These are phyloP conservation scores for Monosporascus sp. DNA, from an alignment of 2,329 filamentous ascomycete genomes.

Conservation along the genomic window DNA sequence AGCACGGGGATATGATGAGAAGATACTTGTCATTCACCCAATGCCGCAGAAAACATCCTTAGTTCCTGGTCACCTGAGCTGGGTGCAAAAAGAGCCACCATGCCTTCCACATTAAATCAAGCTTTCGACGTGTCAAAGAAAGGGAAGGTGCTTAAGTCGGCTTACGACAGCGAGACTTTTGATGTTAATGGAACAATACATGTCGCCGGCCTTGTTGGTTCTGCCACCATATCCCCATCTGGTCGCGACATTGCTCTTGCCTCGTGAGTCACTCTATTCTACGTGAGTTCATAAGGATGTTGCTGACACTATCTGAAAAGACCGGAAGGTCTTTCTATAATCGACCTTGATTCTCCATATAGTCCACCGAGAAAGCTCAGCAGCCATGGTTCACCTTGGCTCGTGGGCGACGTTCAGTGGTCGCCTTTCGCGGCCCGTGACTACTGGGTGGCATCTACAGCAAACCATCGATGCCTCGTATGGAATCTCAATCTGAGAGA, in stretches of 20 bases:
- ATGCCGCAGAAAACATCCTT: neutral
- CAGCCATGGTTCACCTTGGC: constrained; percentile 84
- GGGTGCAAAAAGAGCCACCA: constrained; percentile 22
- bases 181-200: constrained; percentile 79
- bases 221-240: constrained; percentile 87
- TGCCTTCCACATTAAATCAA: constrained; percentile 44
- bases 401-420: constrained; percentile 95
- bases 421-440: constrained; percentile 85
- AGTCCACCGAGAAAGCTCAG: constrained; percentile 76
- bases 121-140: constrained; percentile 44
- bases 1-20: neutral
- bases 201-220: constrained; percentile 76
- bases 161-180: constrained; percentile 83
- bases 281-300: no score
- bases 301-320: constrained; percentile 31
- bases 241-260: constrained; percentile 87
- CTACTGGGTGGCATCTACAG: constrained; percentile 91
- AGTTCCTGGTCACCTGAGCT: neutral
- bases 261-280: constrained; percentile 45
- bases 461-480: constrained; percentile 88
- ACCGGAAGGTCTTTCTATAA: constrained; percentile 81
- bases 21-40: neutral
- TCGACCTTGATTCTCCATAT: constrained; percentile 86
- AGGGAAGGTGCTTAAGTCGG: constrained; percentile 56
- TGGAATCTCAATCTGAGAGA: constrained; percentile 84